phyloP scores from a whole-genome alignment of 768 basidiomycete species.

The Amanita fuliginea region DNA sequence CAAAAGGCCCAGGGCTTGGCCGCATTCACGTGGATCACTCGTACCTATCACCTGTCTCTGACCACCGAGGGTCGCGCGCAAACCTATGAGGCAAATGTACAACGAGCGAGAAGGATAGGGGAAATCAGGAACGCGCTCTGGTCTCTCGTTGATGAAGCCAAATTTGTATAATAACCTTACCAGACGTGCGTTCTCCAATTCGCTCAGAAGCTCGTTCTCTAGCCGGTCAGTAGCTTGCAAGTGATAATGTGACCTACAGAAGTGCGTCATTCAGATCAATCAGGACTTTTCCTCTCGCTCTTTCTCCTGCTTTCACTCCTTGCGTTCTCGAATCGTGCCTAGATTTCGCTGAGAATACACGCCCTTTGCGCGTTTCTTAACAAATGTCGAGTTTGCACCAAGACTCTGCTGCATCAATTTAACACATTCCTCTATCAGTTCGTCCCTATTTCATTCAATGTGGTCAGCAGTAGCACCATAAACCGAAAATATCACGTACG shows the following conservation, averaged over 20 bases:
- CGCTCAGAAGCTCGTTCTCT: constrained; percentile 75
- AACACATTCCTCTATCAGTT: constrained; percentile 90
- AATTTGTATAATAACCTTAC: constrained; percentile 88
- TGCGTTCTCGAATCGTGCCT: constrained; percentile 90
- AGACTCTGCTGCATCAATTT: constrained; percentile 89
- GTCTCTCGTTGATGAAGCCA: constrained; percentile 98
- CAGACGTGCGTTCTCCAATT: constrained; percentile 89
- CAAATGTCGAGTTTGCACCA: constrained; percentile 48
- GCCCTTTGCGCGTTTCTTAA: constrained; percentile 87
- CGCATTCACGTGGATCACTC: too few species aligned
- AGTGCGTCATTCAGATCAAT: constrained; percentile 83
- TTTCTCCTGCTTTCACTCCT: constrained; percentile 85
- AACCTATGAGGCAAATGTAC: constrained; percentile 42
- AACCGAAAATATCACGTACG: constrained; percentile 34
- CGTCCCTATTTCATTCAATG: constrained; percentile 38
- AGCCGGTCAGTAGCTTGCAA: constrained; percentile 54
- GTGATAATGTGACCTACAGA: constrained; percentile 29
- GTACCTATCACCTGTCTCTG: constrained; percentile 96
- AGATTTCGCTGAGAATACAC: constrained; percentile 89
- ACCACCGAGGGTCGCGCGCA: constrained; percentile 93
- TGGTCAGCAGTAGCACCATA: constrained; percentile 2
- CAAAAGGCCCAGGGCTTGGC: too few species aligned
- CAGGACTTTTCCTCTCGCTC: constrained; percentile 56
- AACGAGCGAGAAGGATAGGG: not conserved
- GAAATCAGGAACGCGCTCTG: constrained; percentile 61